A percentile compares a stretch with the other conserved stretches of the same genome.
These are phyloP conservation scores for Colletotrichum magnum DNA, from an alignment of 2,329 filamentous ascomycete genomes.

Conservation along the genomic window DNA sequence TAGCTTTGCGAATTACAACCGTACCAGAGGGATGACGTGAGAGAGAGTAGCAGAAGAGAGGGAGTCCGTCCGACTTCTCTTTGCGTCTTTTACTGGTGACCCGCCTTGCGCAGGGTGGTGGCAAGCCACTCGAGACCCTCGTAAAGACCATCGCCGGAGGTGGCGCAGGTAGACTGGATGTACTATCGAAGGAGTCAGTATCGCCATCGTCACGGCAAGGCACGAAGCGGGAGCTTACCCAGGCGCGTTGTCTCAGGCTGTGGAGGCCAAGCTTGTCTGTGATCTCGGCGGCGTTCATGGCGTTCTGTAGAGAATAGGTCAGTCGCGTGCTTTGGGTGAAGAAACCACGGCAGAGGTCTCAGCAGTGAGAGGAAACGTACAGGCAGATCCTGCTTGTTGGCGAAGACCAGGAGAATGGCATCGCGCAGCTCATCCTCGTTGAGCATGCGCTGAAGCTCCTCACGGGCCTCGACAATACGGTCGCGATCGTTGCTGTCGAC, in stretches of 20 bases:
- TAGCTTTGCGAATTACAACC: constrained; percentile 72
- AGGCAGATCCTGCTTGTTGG: constrained; percentile 99
- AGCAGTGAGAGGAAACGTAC: constrained; percentile 70
- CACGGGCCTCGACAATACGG: constrained; percentile 95
- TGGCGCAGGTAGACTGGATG: constrained; percentile 99
- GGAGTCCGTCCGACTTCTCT: constrained; percentile 48
- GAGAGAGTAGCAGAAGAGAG: constrained; percentile 55
- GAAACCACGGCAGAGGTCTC: neutral
- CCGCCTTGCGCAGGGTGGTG: constrained; percentile 84
- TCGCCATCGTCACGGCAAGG: neutral
- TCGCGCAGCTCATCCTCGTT: constrained; percentile 99
- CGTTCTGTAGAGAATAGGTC: constrained; percentile 74
- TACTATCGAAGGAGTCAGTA: constrained; percentile 70
- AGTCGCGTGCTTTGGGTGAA: constrained; percentile 18
- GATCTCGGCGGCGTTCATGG: constrained; percentile 99
- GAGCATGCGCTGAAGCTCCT: constrained; percentile 97
- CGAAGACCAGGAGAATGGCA: constrained; percentile 95
- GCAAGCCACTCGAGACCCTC: constrained; percentile 97
- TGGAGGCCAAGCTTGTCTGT: constrained; percentile 99
- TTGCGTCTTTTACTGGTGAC: constrained; percentile 69
- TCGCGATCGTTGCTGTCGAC: constrained; percentile 99
- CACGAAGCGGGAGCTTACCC: constrained; percentile 78
- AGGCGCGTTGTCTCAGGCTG: constrained; percentile 97
- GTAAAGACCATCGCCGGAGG: constrained; percentile 98
- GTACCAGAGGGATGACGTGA: constrained; percentile 63